Evolutionary conservation across 345 rosid species (phyloP), one percentile per base, ranked within the genome.

Genomic region (Xanthoceras sorbifolium): DNA sequence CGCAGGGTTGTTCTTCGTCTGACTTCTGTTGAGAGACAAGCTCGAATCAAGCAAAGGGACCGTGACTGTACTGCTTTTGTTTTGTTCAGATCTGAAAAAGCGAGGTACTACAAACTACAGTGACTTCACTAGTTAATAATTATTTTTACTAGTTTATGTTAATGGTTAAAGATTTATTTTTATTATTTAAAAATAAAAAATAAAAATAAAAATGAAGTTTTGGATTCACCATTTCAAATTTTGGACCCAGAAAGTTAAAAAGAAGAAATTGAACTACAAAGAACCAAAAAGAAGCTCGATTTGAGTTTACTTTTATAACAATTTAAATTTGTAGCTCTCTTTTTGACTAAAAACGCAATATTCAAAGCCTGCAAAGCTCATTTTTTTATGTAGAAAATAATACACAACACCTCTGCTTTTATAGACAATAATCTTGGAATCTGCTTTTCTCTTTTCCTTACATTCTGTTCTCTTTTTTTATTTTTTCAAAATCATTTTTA

Each of bases 391-490:
- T 75, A 8, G 36, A 75, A 82, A 82, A 81, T 40, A 81, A 77
- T 34, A 42, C 62, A 84, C 79, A 84, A 76, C 84, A 67, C 69
- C 84, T 82, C 70, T 80, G 57, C 86, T 84, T 86, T 88, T 74
- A 2, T 82, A 54, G 88, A 82, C 92, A 84, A 85, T 77, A 70
- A 76, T 88, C 86, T 90, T 52, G 85, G 89, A 88, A 84, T 90
- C 88, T 76, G 86, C 62, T 67, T 72, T 64, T 34, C 57, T 80
- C 74, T 80, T 75, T 55, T 67, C 14, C 84, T 80, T 84, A 82
- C 86, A 78, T 85, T 85, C 85, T 84, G 80, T 80, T 72, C 63
- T 72, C 76, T 62, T 64, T 63, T 28, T 63, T 46, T 15, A 71
- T 76, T 63, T 57, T 82, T 72, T 44, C 64, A 44, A 75, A 73